Evolutionary conservation across 2,329 filamentous ascomycete genomes (phyloP).

Genomic region (Microdochium paspali): DNA sequence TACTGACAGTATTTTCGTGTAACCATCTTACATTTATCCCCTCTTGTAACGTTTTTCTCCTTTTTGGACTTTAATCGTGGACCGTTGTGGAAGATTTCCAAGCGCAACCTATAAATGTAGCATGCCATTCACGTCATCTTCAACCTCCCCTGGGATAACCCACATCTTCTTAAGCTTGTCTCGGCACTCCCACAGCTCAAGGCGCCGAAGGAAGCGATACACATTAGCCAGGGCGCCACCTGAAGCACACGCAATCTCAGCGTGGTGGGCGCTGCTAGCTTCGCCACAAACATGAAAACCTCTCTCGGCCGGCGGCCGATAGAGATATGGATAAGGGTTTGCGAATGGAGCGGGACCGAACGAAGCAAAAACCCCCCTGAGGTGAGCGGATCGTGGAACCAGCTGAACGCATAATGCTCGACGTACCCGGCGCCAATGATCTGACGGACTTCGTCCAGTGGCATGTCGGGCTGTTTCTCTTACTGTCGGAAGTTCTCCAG

Average conservation of each 20-base stretch:
- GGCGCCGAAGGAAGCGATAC: constrained; percentile 1
- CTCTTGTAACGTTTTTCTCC: no score
- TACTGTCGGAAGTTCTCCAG: no score
- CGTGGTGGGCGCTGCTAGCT: constrained; percentile 24
- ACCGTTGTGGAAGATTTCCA: no score
- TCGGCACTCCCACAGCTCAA: constrained; percentile 1
- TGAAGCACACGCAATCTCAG: constrained; percentile 27
- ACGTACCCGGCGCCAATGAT: constrained; percentile 3
- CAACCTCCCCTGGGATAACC: no score
- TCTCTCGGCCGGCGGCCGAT: constrained; percentile 12
- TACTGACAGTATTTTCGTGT: no score
- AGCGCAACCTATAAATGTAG: no score
- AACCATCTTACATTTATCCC: no score
- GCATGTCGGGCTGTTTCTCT: constrained; percentile 1
- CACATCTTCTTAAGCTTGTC: neutral
- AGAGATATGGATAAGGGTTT: constrained; percentile 21
- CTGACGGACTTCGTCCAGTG: constrained; percentile 2
- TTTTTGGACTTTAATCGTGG: no score
- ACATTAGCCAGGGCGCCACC: constrained; percentile 16
- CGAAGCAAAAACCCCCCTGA: constrained; percentile 26
- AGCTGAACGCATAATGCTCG: constrained; percentile 15
- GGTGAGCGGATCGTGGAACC: constrained; percentile 22
- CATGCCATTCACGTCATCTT: no score
- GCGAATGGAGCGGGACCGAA: constrained; percentile 29
- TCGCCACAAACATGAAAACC: constrained; percentile 26